Percentiles rank a stretch among this genome's conserved stretches.
Conservation (phyloP, 257 asterid genomes). For the Solanum appendiculatum region DNA sequence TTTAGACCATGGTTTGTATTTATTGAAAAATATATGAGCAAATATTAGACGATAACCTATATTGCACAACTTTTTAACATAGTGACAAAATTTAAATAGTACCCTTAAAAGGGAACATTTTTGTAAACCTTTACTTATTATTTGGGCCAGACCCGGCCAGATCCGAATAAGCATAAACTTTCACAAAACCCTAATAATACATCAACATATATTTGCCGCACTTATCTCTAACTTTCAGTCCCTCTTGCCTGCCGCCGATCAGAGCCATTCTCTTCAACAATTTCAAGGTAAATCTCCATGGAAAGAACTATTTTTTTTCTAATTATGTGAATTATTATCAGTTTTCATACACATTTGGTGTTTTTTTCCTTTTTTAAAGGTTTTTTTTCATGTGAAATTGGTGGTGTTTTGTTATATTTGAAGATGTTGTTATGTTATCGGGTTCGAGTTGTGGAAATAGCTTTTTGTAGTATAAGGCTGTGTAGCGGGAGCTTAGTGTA, state of each 20-base stretch:
- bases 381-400: background rate
- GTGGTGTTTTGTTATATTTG: background rate
- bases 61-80: background rate
- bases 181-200: background rate
- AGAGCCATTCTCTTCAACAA: background rate
- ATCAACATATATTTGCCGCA: background rate
- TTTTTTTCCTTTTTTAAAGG: background rate
- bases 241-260: background rate
- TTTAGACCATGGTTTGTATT: background rate
- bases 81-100: background rate
- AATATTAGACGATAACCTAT: background rate
- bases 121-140: background rate
- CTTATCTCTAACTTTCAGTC: background rate
- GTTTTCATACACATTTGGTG: background rate
- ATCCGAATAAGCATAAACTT: background rate
- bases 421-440: background rate
- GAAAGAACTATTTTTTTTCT: background rate
- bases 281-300: background rate
- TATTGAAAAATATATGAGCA: background rate
- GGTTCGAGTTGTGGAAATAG: background rate
- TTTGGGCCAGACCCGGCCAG: background rate
- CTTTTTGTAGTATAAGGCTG: background rate
- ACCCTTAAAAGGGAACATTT: background rate
- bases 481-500: background rate
- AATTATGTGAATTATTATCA: background rate